Evolutionary conservation across 75 land plant genomes (phyloP), one percentile per base, ranked within the genome.

Genomic region (Sequoia sempervirens): DNA sequence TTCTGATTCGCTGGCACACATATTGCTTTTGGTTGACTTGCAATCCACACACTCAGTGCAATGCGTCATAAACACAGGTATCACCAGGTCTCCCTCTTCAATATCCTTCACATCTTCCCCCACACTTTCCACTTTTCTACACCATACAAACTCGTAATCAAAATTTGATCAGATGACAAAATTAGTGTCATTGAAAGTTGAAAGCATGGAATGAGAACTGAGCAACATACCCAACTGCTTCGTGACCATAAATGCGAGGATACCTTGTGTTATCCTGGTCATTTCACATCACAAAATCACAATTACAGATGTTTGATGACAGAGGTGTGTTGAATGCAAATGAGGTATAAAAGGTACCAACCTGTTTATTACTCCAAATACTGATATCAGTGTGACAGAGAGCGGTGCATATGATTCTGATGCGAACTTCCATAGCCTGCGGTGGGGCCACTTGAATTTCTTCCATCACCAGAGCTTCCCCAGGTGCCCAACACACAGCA

Each of bases 221-320:
- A 41, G 4, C 18, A 76, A 84, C 26, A 18, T 52, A 68, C 30
- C 76, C 41, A 47, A 82, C 40, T 26, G 92, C 96, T 75, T 96
- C 98, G 56, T 96, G 98, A 43, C 98, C 98, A 28, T 92, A 83
- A 72, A 96, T 91, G 58, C 92, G 87, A 12, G 97, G 97, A 79
- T 89, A 95, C 11, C 7, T 7, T n/a, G 69, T n/a, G 69, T 23
- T 66, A 66, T 66, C n/a, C 69, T 66, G 32, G n/a, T n/a, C 69
- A 66, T n/a, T 26, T 0, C 56, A 54, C 56, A 17, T 17, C 56
- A 54, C 18, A 54, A 17, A 54, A 54, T 54, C 18, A 14, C 11
- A 14, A 54, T 17, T 43, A 43, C 45, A 43, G 45, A 43, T 3
- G 45, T 54, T 20, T 54, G 4, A 54, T 54, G 18, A n/a, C 6